Evolutionary conservation across 306 rosid species (phyloP).

Genomic region (Fragaria nilgerrensis): DNA sequence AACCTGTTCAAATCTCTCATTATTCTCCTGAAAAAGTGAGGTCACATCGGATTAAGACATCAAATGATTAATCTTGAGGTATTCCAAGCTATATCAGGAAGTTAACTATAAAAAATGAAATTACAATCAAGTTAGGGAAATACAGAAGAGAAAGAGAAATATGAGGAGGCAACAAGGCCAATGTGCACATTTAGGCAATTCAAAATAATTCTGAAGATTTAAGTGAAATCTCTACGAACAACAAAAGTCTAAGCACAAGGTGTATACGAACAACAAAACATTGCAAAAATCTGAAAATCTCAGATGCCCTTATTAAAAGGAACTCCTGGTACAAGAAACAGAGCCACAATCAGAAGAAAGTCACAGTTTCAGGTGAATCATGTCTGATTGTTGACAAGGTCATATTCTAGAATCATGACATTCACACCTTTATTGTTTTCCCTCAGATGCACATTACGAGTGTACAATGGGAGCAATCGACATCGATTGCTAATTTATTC

Average conservation of each 20-base stretch:
- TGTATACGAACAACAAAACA: not conserved
- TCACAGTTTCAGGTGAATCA: not conserved
- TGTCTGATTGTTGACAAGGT: not conserved
- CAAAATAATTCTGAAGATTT: not conserved
- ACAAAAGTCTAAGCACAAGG: not conserved
- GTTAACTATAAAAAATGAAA: no score
- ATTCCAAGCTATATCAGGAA: not conserved
- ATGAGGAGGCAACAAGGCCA: not conserved
- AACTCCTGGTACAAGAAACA: not conserved
- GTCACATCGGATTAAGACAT: conserved; percentile 18
- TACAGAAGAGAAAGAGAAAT: not conserved
- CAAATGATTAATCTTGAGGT: not conserved
- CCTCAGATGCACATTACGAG: not conserved
- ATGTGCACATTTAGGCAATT: not conserved
- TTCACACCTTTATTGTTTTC: not conserved
- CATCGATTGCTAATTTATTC: not conserved
- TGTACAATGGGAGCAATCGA: not conserved
- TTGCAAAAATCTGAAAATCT: not conserved
- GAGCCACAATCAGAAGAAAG: not conserved
- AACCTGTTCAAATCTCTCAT: conserved; percentile 52
- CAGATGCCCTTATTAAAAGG: not conserved
- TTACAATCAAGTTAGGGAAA: not conserved
- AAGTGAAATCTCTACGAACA: not conserved
- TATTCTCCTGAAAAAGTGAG: conserved; percentile 63
- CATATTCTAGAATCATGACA: not conserved